Evolutionary conservation across 805 yeast genomes (phyloP).

Genomic region (Pachysolen tannophilus): DNA sequence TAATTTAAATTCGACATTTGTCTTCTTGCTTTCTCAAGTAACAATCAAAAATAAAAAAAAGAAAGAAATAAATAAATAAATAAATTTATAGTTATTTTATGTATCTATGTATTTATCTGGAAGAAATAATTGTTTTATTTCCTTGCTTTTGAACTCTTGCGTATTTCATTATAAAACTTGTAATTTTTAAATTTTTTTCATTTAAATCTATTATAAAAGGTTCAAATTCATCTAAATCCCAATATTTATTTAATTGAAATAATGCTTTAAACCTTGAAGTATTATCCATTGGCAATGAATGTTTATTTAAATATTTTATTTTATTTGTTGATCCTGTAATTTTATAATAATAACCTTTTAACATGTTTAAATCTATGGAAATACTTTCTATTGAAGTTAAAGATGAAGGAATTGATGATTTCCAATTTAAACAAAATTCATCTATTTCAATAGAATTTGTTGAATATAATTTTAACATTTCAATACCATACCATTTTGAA

Average conservation of each 20-base stretch:
- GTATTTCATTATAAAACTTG: conserved; percentile 52
- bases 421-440: conserved; percentile 60
- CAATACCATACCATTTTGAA: conserved; percentile 57
- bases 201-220: conserved; percentile 61
- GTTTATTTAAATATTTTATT: conserved; percentile 46
- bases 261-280: conserved; percentile 41
- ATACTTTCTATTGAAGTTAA: conserved; percentile 37
- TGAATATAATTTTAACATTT: conserved; percentile 28
- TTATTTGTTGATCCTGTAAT: conserved; percentile 34
- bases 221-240: conserved; percentile 54
- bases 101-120: not conserved
- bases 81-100: too few species aligned
- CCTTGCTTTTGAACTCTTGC: conserved; percentile 48
- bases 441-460: conserved; percentile 15
- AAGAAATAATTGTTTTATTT: not conserved
- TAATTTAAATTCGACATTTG: too few species aligned
- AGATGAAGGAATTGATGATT: conserved; percentile 29
- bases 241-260: conserved; percentile 44
- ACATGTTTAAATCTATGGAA: conserved; percentile 50
- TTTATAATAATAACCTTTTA: conserved; percentile 41
- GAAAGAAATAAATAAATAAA: too few species aligned
- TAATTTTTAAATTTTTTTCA: conserved; percentile 42
- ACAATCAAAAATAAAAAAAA: too few species aligned
- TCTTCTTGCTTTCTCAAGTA: too few species aligned
- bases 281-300: conserved; percentile 39